These are phyloP conservation scores for Diatrype stigma DNA, from an alignment of 2,329 filamentous ascomycete genomes.

Conservation along the genomic window DNA sequence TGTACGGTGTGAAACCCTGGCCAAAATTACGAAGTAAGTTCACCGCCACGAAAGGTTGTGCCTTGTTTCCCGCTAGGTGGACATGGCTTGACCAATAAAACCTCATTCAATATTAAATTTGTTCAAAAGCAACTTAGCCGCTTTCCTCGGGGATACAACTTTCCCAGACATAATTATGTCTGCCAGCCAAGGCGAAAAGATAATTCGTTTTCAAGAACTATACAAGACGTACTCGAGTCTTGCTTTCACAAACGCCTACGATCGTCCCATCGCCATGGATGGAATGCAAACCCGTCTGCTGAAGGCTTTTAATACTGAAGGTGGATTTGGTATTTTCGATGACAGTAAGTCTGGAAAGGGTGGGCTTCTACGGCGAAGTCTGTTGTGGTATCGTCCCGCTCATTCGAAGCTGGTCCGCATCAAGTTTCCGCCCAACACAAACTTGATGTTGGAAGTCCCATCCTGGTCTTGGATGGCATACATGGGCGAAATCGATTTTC, in stretches of 20 bases:
- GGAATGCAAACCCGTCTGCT: constrained; percentile 12
- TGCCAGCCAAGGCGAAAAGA: no score
- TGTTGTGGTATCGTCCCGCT: not conserved
- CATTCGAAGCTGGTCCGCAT: not conserved
- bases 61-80: no score
- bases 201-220: constrained; percentile 11
- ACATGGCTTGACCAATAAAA: no score
- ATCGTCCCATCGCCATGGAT: constrained; percentile 11
- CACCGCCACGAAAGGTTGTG: no score
- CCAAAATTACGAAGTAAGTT: constrained; percentile 28
- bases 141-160: constrained; percentile 27
- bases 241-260: constrained; percentile 4
- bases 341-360: constrained; percentile 3
- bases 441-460: not conserved
- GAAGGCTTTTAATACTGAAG: constrained; percentile 6
- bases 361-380: not conserved
- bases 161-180: constrained; percentile 12
- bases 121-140: constrained; percentile 14
- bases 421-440: not conserved
- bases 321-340: constrained; percentile 14
- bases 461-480: constrained; percentile 16
- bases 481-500: constrained; percentile 10
- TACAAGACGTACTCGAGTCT: constrained; percentile 11
- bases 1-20: constrained; percentile 31
- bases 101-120: not conserved